These are phyloP conservation scores for Chlorella sorokiniana DNA, from an alignment of 139 green algal species.

Conservation along the genomic window DNA sequence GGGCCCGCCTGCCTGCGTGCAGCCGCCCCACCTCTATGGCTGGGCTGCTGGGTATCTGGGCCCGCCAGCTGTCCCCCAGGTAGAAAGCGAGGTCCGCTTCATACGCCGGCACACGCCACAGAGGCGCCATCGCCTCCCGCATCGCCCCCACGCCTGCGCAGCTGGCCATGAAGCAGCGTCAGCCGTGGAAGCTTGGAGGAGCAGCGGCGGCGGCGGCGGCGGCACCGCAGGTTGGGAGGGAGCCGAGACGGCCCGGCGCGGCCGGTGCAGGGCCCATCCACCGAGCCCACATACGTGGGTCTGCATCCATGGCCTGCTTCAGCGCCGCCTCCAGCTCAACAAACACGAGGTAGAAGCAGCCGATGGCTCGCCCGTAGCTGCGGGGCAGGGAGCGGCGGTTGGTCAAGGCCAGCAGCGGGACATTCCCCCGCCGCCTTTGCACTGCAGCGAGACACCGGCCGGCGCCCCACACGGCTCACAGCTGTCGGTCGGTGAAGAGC, in stretches of 20 bases:
- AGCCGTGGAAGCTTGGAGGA: neutral
- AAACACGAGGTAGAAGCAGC: conserved; percentile 22
- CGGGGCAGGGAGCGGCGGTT: neutral
- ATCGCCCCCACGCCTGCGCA: conserved; percentile 2
- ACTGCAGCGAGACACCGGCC: neutral
- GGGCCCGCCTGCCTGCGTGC: neutral
- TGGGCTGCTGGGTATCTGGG: neutral
- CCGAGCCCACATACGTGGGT: conserved; percentile 1
- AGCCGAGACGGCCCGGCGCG: neutral
- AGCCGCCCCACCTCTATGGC: neutral
- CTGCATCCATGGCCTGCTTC: neutral
- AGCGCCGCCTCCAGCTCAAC: conserved; percentile 15
- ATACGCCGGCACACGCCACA: conserved; percentile 17
- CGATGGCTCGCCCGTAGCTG: conserved; percentile 13
- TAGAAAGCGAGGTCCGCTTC: conserved; percentile 25
- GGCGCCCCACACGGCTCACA: neutral
- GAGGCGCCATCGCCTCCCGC: neutral
- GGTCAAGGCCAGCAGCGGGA: neutral
- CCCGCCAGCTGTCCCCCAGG: neutral
- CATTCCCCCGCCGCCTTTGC: too few relatives aligned
- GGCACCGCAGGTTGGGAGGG: neutral
- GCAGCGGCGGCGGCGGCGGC: neutral
- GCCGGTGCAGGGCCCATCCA: neutral
- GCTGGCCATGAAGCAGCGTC: neutral
- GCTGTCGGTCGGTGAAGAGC: conserved; percentile 7